Evolutionary conservation across 2,329 filamentous ascomycete genomes (phyloP).

Genomic region (Botrytis pseudocinerea): DNA sequence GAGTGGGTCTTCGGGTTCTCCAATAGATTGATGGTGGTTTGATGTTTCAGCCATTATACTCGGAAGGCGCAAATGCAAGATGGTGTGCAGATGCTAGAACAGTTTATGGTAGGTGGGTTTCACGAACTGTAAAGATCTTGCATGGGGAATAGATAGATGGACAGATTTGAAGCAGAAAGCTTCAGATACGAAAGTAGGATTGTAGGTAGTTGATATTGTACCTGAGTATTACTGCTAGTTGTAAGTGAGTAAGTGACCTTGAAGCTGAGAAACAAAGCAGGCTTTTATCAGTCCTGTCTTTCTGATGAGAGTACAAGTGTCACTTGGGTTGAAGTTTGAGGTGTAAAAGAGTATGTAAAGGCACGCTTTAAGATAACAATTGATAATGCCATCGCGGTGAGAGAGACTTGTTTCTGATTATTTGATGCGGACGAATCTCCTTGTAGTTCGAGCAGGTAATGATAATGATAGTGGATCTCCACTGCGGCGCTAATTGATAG

Average conservation of each 20-base stretch:
- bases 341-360: not conserved
- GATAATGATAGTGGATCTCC: not conserved
- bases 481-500: not conserved
- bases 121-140: not conserved
- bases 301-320: conserved; percentile 5
- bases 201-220: not conserved
- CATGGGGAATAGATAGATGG: not conserved
- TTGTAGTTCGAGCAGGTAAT: not conserved
- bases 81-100: conserved; percentile 4
- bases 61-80: not conserved
- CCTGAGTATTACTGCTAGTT: not conserved
- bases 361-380: not conserved
- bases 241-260: not conserved
- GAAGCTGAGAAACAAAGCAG: not conserved
- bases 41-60: conserved; percentile 21
- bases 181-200: not conserved
- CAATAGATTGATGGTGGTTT: conserved; percentile 4
- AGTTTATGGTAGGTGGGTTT: not conserved
- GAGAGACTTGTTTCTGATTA: not conserved
- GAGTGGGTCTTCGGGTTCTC: conserved; percentile 23
- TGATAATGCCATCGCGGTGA: conserved; percentile 8
- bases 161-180: not conserved
- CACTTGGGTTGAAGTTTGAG: not conserved
- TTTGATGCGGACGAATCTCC: not conserved
- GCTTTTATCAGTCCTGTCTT: not conserved